Conservation (phyloP, 352 stramenopile genomes). For the Phytopythium delawarense region DNA sequence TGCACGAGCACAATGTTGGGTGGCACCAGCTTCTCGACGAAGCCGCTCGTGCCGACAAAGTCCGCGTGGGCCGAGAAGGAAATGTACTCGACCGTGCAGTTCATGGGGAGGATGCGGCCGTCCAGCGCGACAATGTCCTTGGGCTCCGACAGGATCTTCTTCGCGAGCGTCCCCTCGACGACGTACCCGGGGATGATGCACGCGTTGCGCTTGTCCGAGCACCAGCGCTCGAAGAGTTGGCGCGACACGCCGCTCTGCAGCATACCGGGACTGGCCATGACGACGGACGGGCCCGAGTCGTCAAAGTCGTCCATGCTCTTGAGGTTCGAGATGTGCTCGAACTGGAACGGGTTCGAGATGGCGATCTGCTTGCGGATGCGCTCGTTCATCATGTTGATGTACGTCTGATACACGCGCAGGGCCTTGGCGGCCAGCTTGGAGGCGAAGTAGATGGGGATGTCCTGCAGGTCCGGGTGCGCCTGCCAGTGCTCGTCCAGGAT, state of each 20-base stretch:
- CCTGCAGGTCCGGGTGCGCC: slow-evolving; percentile 89
- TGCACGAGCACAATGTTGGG: slow-evolving; percentile 95
- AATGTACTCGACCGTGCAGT: slow-evolving; percentile 96
- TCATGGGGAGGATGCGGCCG: slow-evolving; percentile 92
- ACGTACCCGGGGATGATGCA: slow-evolving; percentile 99
- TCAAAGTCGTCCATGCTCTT: slow-evolving; percentile 97
- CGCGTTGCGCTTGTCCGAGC: slow-evolving; percentile 96
- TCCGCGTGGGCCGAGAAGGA: slow-evolving; percentile 98
- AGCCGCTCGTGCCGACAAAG: slow-evolving; percentile 95
- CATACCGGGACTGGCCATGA: slow-evolving; percentile 99
- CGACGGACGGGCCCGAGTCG: slow-evolving; percentile 96
- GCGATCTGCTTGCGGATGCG: slow-evolving; percentile 97
- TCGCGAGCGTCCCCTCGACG: slow-evolving; percentile 97
- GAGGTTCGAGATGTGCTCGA: slow-evolving; percentile 96
- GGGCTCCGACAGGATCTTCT: slow-evolving; percentile 95
- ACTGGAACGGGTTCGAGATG: slow-evolving; percentile 97
- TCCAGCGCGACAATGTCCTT: slow-evolving; percentile 95
- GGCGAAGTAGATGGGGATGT: slow-evolving; percentile 99
- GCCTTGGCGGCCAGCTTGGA: slow-evolving; percentile 95
- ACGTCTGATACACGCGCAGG: slow-evolving; percentile 98
- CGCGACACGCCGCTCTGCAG: slow-evolving; percentile 97
- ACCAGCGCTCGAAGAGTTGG: slow-evolving; percentile 98
- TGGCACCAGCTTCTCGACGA: slow-evolving; percentile 94
- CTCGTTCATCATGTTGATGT: slow-evolving; percentile 99
- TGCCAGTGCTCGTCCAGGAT: slow-evolving; percentile 99